These are phyloP conservation scores for Thelonectria blattea DNA, from an alignment of 2,329 filamentous ascomycete species.

Conservation along the genomic window DNA sequence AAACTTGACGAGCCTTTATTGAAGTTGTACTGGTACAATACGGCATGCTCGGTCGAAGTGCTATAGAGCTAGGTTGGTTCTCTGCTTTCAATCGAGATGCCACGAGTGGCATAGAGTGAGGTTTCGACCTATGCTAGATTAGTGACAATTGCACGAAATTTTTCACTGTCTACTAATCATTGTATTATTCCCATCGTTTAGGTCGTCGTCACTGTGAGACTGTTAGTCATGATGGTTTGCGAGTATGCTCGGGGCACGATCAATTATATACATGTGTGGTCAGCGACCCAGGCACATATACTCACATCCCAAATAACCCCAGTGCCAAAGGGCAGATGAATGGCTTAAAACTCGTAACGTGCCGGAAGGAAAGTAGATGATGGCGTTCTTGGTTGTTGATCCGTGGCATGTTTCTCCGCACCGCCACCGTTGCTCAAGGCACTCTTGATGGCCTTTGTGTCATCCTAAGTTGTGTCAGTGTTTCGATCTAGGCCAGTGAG, in stretches of 20 bases:
- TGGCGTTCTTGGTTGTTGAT: constrained; percentile 38
- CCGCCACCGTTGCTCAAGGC: constrained; percentile 49
- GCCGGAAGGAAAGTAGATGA: constrained; percentile 47
- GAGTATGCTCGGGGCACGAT: too few species aligned
- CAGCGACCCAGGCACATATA: constrained; percentile 69
- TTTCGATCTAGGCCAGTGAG: not conserved
- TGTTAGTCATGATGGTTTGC: too few species aligned
- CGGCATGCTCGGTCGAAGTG: constrained; percentile 33
- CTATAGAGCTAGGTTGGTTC: constrained; percentile 42
- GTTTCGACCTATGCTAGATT: too few species aligned
- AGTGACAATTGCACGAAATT: too few species aligned
- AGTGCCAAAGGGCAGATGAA: constrained; percentile 68
- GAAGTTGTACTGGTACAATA: constrained; percentile 57
- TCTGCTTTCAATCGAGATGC: constrained; percentile 42
- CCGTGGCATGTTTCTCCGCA: constrained; percentile 39
- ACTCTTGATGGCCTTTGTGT: constrained; percentile 60
- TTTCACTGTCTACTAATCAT: too few species aligned
- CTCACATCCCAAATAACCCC: constrained; percentile 54
- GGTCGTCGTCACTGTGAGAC: too few species aligned
- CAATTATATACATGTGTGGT: constrained; percentile 58
- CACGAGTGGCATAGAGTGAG: constrained; percentile 38
- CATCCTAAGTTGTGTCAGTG: constrained; percentile 41
- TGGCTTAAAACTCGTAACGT: constrained; percentile 62
- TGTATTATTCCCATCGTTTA: too few species aligned
- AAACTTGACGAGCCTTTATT: constrained; percentile 52